Percentiles rank a stretch among this genome's conserved stretches.
phyloP scores from a whole-genome alignment of 2,329 filamentous ascomycete genomes.

The Fusarium stilboides region DNA sequence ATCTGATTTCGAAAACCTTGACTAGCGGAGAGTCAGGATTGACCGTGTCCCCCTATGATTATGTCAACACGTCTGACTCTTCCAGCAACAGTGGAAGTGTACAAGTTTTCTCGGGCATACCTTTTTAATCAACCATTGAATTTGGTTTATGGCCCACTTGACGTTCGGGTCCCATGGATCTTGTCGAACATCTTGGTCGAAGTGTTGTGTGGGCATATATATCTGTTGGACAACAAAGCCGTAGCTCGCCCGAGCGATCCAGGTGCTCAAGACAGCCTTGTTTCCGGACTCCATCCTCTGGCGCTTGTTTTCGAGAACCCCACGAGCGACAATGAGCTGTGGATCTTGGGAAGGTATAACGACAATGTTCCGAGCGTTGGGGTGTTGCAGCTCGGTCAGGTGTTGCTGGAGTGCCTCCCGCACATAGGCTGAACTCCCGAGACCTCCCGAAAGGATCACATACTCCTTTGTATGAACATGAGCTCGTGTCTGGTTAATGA shows the following conservation, averaged over 20 bases:
- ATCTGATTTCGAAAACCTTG: constrained; percentile 53
- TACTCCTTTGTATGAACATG: constrained; percentile 49
- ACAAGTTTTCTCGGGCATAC: background rate
- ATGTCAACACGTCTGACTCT: constrained; percentile 7
- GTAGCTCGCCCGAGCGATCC: constrained; percentile 47
- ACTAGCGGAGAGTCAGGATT: constrained; percentile 54
- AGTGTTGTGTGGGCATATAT: constrained; percentile 37
- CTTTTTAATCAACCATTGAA: constrained; percentile 47
- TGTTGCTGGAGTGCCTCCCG: constrained; percentile 59
- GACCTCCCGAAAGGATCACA: constrained; percentile 62
- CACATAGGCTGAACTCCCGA: constrained; percentile 64
- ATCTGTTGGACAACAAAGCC: constrained; percentile 40
- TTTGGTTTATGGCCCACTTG: constrained; percentile 45
- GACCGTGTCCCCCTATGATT: constrained; percentile 56
- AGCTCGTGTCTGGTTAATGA: too few relatives aligned
- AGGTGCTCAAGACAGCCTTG: constrained; percentile 30
- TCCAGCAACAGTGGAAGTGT: background rate
- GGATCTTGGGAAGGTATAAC: constrained; percentile 39
- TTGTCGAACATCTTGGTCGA: constrained; percentile 37
- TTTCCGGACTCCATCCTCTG: constrained; percentile 29
- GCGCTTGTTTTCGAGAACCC: constrained; percentile 37
- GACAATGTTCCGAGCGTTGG: constrained; percentile 41
- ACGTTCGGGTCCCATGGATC: constrained; percentile 34
- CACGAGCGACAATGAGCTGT: constrained; percentile 34
- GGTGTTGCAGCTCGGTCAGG: constrained; percentile 54